These are phyloP conservation scores for Didymella exigua DNA, from an alignment of 2,329 filamentous ascomycete species.

Conservation along the genomic window DNA sequence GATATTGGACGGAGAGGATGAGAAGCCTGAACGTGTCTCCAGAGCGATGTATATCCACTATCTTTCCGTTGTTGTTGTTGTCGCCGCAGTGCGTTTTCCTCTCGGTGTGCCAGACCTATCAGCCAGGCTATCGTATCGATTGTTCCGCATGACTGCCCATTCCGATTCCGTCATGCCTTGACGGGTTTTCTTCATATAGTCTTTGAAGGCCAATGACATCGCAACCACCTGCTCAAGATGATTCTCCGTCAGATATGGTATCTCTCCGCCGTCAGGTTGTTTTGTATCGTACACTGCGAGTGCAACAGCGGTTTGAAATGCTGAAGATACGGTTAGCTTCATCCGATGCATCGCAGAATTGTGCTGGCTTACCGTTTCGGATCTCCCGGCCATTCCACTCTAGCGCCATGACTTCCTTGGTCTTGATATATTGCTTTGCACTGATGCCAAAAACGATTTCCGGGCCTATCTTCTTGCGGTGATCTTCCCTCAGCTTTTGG, in stretches of 20 bases:
- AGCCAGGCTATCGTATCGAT: not conserved
- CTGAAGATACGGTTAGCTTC: not conserved
- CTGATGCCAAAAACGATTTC: constrained; percentile 9
- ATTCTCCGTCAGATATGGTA: not conserved
- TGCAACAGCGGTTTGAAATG: constrained; percentile 2
- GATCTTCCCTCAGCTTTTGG: constrained; percentile 16
- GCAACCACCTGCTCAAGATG: not conserved
- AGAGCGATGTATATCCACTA: too few relatives aligned
- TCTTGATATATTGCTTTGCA: constrained; percentile 24
- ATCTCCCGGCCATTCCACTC: constrained; percentile 42
- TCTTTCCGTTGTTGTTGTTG: too few relatives aligned
- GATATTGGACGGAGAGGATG: too few relatives aligned
- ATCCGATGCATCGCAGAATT: not conserved
- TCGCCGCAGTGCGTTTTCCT: too few relatives aligned
- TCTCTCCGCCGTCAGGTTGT: not conserved
- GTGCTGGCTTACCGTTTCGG: constrained; percentile 27
- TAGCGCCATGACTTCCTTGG: constrained; percentile 18
- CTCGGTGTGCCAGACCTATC: too few relatives aligned
- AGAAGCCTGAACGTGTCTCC: too few relatives aligned
- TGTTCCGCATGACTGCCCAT: not conserved
- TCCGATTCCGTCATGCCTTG: not conserved
- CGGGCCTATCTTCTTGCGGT: constrained; percentile 9
- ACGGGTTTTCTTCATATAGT: not conserved
- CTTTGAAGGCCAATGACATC: not conserved
- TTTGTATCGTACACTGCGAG: constrained; percentile 1